Base-by-base conservation (phyloP, 129 eudicot genomes). In the Flaveria bidentis region DNA sequence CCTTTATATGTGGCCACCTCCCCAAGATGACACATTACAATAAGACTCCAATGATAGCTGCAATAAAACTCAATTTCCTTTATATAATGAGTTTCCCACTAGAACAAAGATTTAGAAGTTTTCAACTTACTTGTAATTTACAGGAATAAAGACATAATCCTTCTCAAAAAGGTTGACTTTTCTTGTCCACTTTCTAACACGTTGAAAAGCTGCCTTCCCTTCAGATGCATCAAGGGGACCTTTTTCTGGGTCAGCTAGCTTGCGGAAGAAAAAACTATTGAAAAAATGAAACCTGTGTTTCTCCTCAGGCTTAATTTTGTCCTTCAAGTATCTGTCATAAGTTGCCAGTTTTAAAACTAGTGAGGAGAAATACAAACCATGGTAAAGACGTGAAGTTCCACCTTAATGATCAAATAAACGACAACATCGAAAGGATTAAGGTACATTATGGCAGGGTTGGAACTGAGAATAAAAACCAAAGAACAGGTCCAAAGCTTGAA, bases 121-220 rank as follows among this genome's bases (percentile, higher is more conserved):
- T 47, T 46, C 41, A 66, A 74, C 92, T 88, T 86, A 94, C 99
- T 80, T 94, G 78, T 85, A 91, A 75, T 94, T 94, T 33, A 94
- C 96, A 69, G 99, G 99, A 79, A 94, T 89, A 69, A 94, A 87
- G 45, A 94, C 77, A 79, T 74, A 94, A 78, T 94, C 99, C 85
- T 89, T 91, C 20, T 89, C 96, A 81, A 94, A 92, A 18, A 94
- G 82, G 76, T 89, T 85, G 80, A 94, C 87, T 86, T 94, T 94
- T 84, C 94, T 87, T 47, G 99, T 94, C 99, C 99, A 94, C 80
- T 91, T 91, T 49, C 89, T 96, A 73, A 94, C 99, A 86, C 99
- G 99, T 53, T 79, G 92, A 80, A 86, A 94, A 67, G 94, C 99
- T 63, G 88, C 96, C 71, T 76, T 87, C 83, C 96, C 96, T 65